Percentiles rank a stretch among this genome's conserved stretches.
Conservation (phyloP, 148 eudicot species). For the Rhododendron vialii region DNA sequence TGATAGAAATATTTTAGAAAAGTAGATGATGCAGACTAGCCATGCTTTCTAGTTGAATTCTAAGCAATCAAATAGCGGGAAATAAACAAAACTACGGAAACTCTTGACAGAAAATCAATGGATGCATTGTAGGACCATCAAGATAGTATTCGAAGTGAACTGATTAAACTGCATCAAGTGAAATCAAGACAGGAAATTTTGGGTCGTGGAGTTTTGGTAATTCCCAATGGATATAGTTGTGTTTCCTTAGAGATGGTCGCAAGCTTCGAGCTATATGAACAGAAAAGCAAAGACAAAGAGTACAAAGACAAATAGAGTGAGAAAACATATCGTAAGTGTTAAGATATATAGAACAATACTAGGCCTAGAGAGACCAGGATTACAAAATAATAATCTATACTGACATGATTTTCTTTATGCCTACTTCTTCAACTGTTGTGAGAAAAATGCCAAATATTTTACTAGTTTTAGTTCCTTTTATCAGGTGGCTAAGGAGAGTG, state of each 20-base stretch:
- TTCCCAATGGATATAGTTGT: background rate
- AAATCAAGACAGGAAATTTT: background rate
- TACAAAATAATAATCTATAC: background rate
- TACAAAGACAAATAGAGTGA: background rate
- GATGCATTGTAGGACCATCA: background rate
- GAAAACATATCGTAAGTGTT: background rate
- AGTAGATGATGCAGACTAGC: background rate
- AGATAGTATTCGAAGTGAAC: background rate
- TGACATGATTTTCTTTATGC: background rate
- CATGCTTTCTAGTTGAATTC: background rate
- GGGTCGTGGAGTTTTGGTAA: background rate
- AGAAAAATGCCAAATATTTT: background rate
- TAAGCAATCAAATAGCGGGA: background rate
- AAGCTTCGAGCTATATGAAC: background rate
- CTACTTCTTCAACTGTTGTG: background rate
- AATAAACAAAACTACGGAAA: background rate
- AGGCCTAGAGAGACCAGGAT: background rate
- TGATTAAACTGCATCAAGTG: background rate
- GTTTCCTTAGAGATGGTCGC: background rate
- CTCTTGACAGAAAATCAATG: background rate
- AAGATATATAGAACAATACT: background rate
- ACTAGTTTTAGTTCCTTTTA: background rate
- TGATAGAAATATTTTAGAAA: background rate
- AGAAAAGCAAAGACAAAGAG: background rate
- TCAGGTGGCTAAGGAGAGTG: constrained; percentile 95